phyloP scores from a whole-genome alignment of 2,329 filamentous ascomycete genomes.

The Cordyceps militaris region DNA sequence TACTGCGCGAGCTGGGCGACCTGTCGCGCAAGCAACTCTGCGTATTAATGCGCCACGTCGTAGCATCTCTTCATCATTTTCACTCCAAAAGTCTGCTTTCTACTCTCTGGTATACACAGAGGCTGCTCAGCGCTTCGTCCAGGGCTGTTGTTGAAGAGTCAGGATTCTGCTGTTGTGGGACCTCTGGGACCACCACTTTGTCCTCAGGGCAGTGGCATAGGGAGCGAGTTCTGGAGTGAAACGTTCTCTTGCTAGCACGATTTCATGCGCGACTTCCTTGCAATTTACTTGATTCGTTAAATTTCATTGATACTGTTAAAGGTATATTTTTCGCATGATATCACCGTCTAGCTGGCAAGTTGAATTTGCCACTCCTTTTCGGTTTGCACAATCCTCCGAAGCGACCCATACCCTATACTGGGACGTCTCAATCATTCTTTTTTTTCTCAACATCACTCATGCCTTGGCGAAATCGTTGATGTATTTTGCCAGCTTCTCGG shows the following conservation, averaged over 20 bases:
- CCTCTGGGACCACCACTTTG: background rate
- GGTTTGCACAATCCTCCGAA: slow-evolving; percentile 3
- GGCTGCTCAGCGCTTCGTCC: background rate
- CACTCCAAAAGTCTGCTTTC: no score
- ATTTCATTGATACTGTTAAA: background rate
- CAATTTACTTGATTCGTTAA: background rate
- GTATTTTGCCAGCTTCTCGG: slow-evolving; percentile 60
- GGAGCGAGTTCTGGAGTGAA: no score
- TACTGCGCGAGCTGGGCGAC: background rate
- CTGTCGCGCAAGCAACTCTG: background rate
- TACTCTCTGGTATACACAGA: background rate
- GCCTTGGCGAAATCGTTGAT: slow-evolving; percentile 46
- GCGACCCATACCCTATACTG: background rate
- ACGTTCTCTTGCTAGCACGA: background rate
- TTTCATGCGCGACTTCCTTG: background rate
- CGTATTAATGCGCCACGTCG: background rate
- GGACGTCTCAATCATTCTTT: background rate
- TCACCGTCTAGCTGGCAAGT: background rate
- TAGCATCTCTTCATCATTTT: background rate
- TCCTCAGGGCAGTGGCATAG: no score
- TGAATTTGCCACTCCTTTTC: slow-evolving; percentile 1
- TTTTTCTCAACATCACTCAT: slow-evolving; percentile 14
- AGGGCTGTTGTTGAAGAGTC: background rate
- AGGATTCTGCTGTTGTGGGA: background rate
- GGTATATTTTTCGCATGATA: background rate